These are phyloP conservation scores for Areca catechu DNA, from an alignment of 176 grass and related monocot genomes.

Conservation along the genomic window DNA sequence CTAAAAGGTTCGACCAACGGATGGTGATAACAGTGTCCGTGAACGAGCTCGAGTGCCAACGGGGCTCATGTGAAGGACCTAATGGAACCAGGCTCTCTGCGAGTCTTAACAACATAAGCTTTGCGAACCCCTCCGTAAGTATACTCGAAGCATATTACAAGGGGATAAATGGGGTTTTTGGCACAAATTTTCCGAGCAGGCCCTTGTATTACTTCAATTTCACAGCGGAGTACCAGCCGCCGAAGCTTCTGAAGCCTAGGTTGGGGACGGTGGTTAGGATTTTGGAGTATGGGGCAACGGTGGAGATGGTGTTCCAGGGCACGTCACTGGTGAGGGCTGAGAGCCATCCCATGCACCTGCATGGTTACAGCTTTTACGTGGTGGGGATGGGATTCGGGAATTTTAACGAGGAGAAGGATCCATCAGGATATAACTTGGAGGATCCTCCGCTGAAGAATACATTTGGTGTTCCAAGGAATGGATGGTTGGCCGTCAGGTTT, in stretches of 20 bases:
- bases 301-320: slow-evolving; percentile 64
- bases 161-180: slow-evolving; percentile 8
- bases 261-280: slow-evolving; percentile 34
- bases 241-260: neutral
- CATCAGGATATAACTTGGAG: slow-evolving; percentile 36
- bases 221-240: slow-evolving; percentile 10
- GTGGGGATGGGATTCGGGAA: slow-evolving; percentile 39
- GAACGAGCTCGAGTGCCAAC: neutral
- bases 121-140: slow-evolving; percentile 5
- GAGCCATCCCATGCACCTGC: slow-evolving; percentile 66
- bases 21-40: slow-evolving; percentile 22
- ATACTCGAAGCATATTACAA: slow-evolving; percentile 42
- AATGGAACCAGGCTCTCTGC: slow-evolving; percentile 24
- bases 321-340: slow-evolving; percentile 37
- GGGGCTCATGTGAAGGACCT: neutral
- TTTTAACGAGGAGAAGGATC: slow-evolving; percentile 37
- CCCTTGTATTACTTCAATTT: slow-evolving; percentile 48
- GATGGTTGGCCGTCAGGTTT: slow-evolving; percentile 40
- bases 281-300: slow-evolving; percentile 22
- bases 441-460: slow-evolving; percentile 37
- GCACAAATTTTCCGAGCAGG: slow-evolving; percentile 13
- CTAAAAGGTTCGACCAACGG: slow-evolving; percentile 14
- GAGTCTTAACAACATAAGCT: slow-evolving; percentile 63
- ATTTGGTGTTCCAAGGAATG: slow-evolving; percentile 23
- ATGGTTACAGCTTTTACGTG: slow-evolving; percentile 46